Evolutionary conservation across 2,329 filamentous ascomycete species (phyloP), one percentile per base, ranked within the genome.

Genomic region (Gaeumannomyces tritici): DNA sequence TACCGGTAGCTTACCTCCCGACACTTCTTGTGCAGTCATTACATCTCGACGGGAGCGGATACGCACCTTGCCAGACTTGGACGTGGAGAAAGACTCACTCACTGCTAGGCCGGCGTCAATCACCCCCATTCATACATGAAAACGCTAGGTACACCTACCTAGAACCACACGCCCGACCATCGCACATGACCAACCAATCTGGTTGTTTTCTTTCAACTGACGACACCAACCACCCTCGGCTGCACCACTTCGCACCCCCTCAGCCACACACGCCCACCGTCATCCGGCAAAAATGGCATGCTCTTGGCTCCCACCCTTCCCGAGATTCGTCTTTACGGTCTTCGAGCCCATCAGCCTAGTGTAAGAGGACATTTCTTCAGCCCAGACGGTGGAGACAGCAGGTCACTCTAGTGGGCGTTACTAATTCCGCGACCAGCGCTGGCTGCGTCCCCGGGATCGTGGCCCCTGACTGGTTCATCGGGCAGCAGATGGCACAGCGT

Each of bases 281-380:
- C 54, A 3, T 31, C 24, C 55, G 21, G 55, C 27, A 64, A 54
- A 47, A 24, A 88, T 88, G 86, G 77, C 85, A 13, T 55, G 47
- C 21, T 80, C 85, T 31, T 80, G 83, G 65, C 79, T 91, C 27
- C 87, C 88, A 2, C 70, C 79, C 3, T 78, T 89, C 69, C 88
- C 88, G 15, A 80, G 86, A 64, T 71, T 88, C 59, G 76, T 89
- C 59, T 89, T 91, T 66, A 88, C 85, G 33, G 72, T 89, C 62
- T 70, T 89, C 55, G 88, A 91, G 73, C 88, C 88, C 35, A 76
- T 89, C 5, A 51, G 42, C 13, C 42, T 51, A 28, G 63, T 54
- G 47, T 58, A 33, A 63, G 54, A 64, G 58, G 31, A 42, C 24
- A n/a, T 24, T 66, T 89, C 5, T 11, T 18, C 18, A 2, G 5